phyloP scores from a whole-genome alignment of 306 rosid genomes.

The Canavalia ensiformis region DNA sequence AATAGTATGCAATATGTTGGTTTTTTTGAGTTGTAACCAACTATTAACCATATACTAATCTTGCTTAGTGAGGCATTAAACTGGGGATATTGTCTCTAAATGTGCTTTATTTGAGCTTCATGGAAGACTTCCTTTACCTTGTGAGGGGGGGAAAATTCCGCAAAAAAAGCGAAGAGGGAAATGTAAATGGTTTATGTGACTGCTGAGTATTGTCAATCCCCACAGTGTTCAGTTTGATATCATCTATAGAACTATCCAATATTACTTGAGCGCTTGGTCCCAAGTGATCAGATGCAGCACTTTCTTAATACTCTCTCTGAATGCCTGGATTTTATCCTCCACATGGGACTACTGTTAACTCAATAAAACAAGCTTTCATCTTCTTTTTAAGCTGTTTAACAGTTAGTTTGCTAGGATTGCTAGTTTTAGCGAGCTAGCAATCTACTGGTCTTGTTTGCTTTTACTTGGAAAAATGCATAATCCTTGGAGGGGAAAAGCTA shows the following conservation, averaged over 20 bases:
- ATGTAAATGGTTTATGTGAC: constrained; percentile 11
- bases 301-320: too few species aligned
- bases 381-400: background rate
- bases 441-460: background rate
- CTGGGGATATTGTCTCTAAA: too few species aligned
- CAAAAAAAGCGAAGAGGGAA: too few species aligned
- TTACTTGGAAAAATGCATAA: background rate
- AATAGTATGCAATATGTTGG: background rate
- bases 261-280: too few species aligned
- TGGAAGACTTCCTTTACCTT: constrained; percentile 16
- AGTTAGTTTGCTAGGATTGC: background rate
- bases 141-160: background rate
- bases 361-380: background rate
- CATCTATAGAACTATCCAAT: too few species aligned
- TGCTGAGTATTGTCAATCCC: background rate
- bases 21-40: background rate
- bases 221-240: too few species aligned
- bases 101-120: constrained; percentile 27
- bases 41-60: background rate
- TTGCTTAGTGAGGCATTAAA: background rate
- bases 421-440: background rate
- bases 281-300: too few species aligned
- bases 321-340: too few species aligned
- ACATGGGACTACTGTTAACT: too few species aligned
- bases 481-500: background rate